These are phyloP conservation scores for Endoconidiophora polonica DNA, from an alignment of 2,329 filamentous ascomycete genomes.

Conservation along the genomic window DNA sequence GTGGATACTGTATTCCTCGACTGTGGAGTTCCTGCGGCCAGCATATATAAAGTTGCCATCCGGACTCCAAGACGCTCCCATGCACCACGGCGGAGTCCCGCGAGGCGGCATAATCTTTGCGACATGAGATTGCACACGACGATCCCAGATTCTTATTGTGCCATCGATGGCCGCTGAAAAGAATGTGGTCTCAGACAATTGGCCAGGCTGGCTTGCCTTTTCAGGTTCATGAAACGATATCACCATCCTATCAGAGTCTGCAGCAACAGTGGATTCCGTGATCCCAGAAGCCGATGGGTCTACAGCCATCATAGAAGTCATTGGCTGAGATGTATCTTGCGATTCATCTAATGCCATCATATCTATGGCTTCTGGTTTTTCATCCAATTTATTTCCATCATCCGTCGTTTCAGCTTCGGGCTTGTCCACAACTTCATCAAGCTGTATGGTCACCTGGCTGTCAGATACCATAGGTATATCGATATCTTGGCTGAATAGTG, in stretches of 20 bases:
- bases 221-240: conserved; percentile 17
- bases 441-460: not conserved
- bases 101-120: conserved; percentile 60
- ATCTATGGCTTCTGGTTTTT: not conserved
- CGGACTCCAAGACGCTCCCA: conserved; percentile 90
- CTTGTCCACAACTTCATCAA: conserved; percentile 1
- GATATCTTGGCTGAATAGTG: not conserved
- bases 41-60: conserved; percentile 93
- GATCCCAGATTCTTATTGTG: conserved; percentile 83
- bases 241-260: conserved; percentile 1
- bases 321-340: not conserved
- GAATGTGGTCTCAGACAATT: conserved; percentile 63
- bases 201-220: conserved; percentile 33
- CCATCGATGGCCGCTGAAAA: conserved; percentile 80
- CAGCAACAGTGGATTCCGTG: no score
- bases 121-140: conserved; percentile 56
- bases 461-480: no score
- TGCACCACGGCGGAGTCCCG: conserved; percentile 86
- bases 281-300: not conserved
- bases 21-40: conserved; percentile 75
- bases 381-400: not conserved
- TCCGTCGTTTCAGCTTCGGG: not conserved
- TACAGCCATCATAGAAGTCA: conserved; percentile 6
- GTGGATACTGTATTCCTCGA: conserved; percentile 85
- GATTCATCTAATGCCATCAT: not conserved